Base-by-base conservation (phyloP, 2,329 filamentous ascomycete genomes). In the Chaetomium sp. region DNA sequence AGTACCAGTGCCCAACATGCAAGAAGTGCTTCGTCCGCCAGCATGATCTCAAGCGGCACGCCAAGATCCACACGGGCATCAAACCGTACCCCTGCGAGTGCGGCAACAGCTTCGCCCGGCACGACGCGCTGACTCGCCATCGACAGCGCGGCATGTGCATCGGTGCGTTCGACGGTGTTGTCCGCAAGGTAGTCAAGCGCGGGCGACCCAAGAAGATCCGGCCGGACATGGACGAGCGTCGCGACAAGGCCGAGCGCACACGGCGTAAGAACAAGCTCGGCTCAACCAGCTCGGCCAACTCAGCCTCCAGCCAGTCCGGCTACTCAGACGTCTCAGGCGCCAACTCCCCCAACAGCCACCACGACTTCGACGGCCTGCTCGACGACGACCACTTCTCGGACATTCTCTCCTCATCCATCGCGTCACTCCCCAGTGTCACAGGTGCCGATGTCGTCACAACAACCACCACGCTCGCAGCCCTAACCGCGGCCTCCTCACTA, bases 41-140 rank as follows among this genome's bases (percentile, higher is more conserved):
- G 66, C 94, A 99, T 70, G 94, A 99, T 70, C 84, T 97, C 59
- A 99, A 97, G 77, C 85, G 94, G 58, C 94, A 99, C 69, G 88
- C 91, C 63, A 96, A 97, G 75, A 99, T 97, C 56, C 94, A 99
- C 73, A 95, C 89, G 1, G 91, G 91, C 49, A 87, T 95, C 73
- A 96, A 96, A 76, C 91, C 92, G 4, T 96, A 96, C 69, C 88
- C 89, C 46, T 99, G 94, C 73, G 85, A 90, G 60, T 99, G 94
- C 69, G 91, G 92, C 55, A 95, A 95, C 71, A 90, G 87, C 62
- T 99, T 99, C 69, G 92, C 92, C 37, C 85, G 94, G 55, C 92
- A 97, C 67, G 94, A 99, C 70, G 94, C 94, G 12, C 80, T 99
- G 52, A 97, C 94, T 27, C 84, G 94, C 54, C 94, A 99, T 70